These are phyloP conservation scores for Phytophthora citrophthora DNA, from an alignment of 352 stramenopile species.

Conservation along the genomic window DNA sequence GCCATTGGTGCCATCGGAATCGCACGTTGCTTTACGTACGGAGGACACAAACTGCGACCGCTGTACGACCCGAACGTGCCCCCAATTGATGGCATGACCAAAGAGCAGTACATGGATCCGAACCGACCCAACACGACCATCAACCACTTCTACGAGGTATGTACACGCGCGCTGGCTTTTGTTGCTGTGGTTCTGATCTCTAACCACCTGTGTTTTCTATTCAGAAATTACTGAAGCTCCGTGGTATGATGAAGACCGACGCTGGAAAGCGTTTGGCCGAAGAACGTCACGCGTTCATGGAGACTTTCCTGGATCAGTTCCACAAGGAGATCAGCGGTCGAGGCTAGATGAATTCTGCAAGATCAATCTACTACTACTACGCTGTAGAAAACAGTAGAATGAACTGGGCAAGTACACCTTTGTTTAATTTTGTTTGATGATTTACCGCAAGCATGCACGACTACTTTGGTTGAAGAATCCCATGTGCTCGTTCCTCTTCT, in stretches of 20 bases:
- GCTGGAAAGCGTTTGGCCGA: slow-evolving; percentile 77
- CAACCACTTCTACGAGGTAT: slow-evolving; percentile 91
- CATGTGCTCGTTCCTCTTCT: not conserved
- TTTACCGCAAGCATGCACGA: slow-evolving; percentile 1
- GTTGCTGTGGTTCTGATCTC: not conserved
- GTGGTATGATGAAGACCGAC: slow-evolving; percentile 88
- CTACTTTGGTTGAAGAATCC: not conserved
- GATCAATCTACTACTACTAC: too few species aligned
- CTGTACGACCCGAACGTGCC: slow-evolving; percentile 79
- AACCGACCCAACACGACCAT: slow-evolving; percentile 74
- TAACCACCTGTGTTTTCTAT: slow-evolving; percentile 1
- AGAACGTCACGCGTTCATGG: slow-evolving; percentile 88
- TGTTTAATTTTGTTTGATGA: slow-evolving; percentile 6
- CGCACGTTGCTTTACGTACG: slow-evolving; percentile 91
- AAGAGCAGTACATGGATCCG: slow-evolving; percentile 84
- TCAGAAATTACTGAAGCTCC: slow-evolving; percentile 89
- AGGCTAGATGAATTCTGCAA: slow-evolving; percentile 15
- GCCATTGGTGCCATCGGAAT: slow-evolving; percentile 92
- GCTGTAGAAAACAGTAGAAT: too few species aligned
- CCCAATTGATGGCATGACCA: slow-evolving; percentile 63
- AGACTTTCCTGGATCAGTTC: slow-evolving; percentile 84
- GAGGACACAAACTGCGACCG: slow-evolving; percentile 80
- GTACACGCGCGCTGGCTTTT: not conserved
- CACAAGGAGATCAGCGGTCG: slow-evolving; percentile 75
- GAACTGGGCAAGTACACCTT: not conserved